Base-by-base conservation (phyloP, 371 early-diverging fungal species). In the Syncephalis fuscata region DNA sequence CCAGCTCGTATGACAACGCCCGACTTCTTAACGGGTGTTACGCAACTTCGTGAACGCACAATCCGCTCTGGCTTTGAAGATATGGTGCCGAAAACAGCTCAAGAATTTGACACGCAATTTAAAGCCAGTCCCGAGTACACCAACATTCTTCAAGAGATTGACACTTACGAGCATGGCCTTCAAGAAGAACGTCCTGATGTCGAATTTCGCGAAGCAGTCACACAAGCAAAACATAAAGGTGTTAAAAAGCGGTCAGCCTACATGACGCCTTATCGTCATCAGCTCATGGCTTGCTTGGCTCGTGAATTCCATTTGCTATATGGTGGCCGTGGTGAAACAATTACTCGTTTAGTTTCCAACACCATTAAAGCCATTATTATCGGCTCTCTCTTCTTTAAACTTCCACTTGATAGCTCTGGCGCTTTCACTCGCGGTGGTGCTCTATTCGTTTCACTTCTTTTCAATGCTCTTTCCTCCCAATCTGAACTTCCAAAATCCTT, bases 341-440 rank as follows among this genome's bases (percentile, higher is more conserved):
- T 71, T 17, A 74, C 76, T 50, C 69, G 73, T 22, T 70, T 68
- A 47, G 67, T 72, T 23, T 69, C 73, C 11, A 68, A 69, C 38
- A 43, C 76, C 11, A 60, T 77, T 45, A 74, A 75, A 67, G 74
- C 75, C 37, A 54, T 78, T n/a, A 73, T 83, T 44, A 71, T 74
- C 46, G 81, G 79, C 9, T 75, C 78, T 4, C 70, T 75, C 39
- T 83, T 80, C 57, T 73, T 68, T 47, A 53, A 61, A 44, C 53
- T 80, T 39, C 74, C 78, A 1, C 46, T 46, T 0, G 57, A 56
- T 45, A 62, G 67, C 3, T 52, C 56, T 19, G 81, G 83, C 36
- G 72, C 77, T 40, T 78, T 80, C 54, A 70, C 75, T 1, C 74
- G 87, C 24, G 81, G 80, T 32, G 84, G 83, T 62, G 79, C 72